Evolutionary conservation across 306 rosid genomes (phyloP).

Genomic region (Cucumis hystrix): DNA sequence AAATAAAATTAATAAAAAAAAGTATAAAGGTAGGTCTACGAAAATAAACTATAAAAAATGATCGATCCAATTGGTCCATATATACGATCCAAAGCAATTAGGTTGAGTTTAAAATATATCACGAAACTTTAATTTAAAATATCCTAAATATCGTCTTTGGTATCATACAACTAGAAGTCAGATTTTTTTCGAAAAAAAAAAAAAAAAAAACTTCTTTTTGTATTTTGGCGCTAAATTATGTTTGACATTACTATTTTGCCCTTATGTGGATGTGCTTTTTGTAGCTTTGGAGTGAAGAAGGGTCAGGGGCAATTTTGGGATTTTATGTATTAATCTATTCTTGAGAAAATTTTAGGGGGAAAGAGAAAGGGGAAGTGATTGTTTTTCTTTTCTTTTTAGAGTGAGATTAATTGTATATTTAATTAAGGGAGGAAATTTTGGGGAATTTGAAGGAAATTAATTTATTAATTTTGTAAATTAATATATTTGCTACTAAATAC

Average conservation of each 20-base stretch:
- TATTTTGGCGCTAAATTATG: neutral
- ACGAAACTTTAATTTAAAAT: no score
- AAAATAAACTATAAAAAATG: no score
- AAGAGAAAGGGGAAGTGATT: neutral
- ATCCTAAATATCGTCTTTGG: no score
- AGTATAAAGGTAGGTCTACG: no score
- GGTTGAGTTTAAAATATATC: no score
- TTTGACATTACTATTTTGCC: neutral
- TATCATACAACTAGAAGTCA: no score
- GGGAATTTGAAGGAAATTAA: neutral
- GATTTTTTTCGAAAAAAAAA: no score
- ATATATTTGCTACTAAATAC: no score
- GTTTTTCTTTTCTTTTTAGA: neutral
- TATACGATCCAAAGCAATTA: no score
- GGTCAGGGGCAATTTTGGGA: neutral
- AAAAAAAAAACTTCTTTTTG: no score
- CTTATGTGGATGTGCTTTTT: neutral
- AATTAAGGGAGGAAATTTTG: neutral
- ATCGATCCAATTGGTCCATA: no score
- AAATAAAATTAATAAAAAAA: no score
- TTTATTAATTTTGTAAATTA: neutral
- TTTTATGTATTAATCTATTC: neutral
- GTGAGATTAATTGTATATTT: slow-evolving; percentile 2
- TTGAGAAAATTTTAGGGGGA: neutral
- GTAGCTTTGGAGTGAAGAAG: neutral